Evolutionary conservation across 306 rosid genomes (phyloP).

Genomic region (Luffa acutangula): DNA sequence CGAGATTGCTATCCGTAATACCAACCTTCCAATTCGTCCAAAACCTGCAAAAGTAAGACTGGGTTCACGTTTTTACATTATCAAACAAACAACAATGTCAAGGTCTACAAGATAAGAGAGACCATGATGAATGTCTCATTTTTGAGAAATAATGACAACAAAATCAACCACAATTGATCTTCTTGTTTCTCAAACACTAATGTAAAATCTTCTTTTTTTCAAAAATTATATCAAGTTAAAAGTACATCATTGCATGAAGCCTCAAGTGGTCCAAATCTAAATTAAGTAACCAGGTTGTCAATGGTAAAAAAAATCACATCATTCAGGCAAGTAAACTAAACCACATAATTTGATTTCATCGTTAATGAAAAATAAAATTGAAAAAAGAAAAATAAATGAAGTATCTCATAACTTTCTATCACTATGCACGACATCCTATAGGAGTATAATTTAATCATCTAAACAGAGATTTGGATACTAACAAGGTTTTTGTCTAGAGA

Average conservation of each 20-base stretch:
- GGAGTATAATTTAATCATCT: not conserved
- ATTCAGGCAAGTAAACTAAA: not conserved
- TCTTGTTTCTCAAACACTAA: not conserved
- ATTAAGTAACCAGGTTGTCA: not conserved
- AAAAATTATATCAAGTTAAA: not conserved
- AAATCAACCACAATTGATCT: not conserved
- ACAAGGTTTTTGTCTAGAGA: not conserved
- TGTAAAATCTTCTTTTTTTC: not conserved
- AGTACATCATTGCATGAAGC: not conserved
- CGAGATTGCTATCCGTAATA: conserved; percentile 64
- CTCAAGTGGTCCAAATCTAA: not conserved
- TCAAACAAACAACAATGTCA: not conserved
- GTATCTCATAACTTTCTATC: not conserved
- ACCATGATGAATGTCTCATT: not conserved
- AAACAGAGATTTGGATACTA: not conserved
- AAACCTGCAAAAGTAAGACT: conserved; percentile 43
- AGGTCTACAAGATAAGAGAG: not conserved
- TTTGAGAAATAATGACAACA: not conserved
- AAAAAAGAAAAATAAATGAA: not conserved
- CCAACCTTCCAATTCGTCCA: conserved; percentile 99
- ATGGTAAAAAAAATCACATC: not conserved
- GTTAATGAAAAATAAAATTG: not conserved
- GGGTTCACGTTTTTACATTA: not conserved
- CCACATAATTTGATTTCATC: not conserved
- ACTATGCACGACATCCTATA: not conserved